Evolutionary conservation across 2,329 filamentous ascomycete genomes (phyloP).

Genomic region (Colletotrichum noveboracense): DNA sequence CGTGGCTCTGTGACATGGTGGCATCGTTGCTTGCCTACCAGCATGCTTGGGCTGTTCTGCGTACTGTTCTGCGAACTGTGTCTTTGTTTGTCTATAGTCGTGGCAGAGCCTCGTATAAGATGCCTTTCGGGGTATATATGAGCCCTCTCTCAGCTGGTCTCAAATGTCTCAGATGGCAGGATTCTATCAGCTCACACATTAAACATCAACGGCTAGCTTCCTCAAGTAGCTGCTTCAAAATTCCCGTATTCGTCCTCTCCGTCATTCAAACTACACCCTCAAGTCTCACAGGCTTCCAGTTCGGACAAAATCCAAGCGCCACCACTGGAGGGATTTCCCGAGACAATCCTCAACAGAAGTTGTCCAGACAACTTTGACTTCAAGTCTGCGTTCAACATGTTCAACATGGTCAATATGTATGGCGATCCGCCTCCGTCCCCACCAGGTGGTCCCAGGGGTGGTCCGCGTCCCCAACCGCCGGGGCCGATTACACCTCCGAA

Average conservation of each 20-base stretch:
- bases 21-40: background rate
- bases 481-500: background rate
- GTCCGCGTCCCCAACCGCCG: background rate
- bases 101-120: background rate
- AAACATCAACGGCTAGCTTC: background rate
- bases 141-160: background rate
- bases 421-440: background rate
- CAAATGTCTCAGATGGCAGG: conserved; percentile 1
- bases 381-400: background rate
- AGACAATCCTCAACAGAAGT: background rate
- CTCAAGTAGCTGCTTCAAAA: background rate
- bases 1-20: background rate
- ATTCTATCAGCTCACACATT: background rate
- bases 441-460: background rate
- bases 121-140: conserved; percentile 1
- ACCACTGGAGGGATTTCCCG: background rate
- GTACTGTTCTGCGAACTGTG: background rate
- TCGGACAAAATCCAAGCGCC: background rate
- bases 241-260: background rate
- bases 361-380: background rate
- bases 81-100: background rate
- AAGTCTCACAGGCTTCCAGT: background rate
- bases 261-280: background rate
- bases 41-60: background rate
- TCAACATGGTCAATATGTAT: background rate